These are phyloP conservation scores for Lyophyllum semitale DNA, from an alignment of 768 basidiomycete species.

Conservation along the genomic window DNA sequence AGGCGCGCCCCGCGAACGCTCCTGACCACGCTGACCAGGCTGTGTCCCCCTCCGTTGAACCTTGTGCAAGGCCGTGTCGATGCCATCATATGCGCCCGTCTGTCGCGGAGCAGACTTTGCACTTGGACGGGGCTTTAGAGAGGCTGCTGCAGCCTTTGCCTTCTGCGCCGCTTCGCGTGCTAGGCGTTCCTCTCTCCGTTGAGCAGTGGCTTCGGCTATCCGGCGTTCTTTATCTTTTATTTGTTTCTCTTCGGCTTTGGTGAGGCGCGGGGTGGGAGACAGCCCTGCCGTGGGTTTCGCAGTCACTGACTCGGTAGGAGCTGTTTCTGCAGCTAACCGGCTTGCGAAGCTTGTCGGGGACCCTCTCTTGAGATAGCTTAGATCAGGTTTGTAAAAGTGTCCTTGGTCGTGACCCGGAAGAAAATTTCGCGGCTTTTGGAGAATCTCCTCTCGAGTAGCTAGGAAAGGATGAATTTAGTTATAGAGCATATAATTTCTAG, in stretches of 20 bases:
- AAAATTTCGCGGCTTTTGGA: constrained; percentile 2
- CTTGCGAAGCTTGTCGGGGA: constrained; percentile 24
- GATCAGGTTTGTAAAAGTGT: constrained; percentile 21
- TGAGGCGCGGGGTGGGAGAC: not conserved
- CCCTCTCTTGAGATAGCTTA: constrained; percentile 29
- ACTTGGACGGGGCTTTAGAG: not conserved
- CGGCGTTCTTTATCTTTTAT: constrained; percentile 1
- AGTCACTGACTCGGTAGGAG: not conserved
- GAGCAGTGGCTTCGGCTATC: constrained; percentile 5
- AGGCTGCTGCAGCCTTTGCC: not conserved
- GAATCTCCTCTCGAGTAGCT: constrained; percentile 21
- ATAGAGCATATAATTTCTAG: not conserved
- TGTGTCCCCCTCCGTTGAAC: not conserved
- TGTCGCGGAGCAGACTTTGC: not conserved
- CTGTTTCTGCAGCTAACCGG: constrained; percentile 16
- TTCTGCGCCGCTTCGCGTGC: constrained; percentile 16
- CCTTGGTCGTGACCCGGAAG: not conserved
- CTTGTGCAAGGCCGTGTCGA: not conserved
- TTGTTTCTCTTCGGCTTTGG: not conserved
- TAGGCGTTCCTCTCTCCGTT: constrained; percentile 24
- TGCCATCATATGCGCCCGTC: not conserved
- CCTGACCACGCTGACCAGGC: not conserved
- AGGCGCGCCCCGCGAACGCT: not conserved
- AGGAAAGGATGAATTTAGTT: not conserved
- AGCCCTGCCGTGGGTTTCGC: not conserved